These are phyloP conservation scores for Fusarium tuaranense DNA, from an alignment of 2,329 filamentous ascomycete genomes.

Conservation along the genomic window DNA sequence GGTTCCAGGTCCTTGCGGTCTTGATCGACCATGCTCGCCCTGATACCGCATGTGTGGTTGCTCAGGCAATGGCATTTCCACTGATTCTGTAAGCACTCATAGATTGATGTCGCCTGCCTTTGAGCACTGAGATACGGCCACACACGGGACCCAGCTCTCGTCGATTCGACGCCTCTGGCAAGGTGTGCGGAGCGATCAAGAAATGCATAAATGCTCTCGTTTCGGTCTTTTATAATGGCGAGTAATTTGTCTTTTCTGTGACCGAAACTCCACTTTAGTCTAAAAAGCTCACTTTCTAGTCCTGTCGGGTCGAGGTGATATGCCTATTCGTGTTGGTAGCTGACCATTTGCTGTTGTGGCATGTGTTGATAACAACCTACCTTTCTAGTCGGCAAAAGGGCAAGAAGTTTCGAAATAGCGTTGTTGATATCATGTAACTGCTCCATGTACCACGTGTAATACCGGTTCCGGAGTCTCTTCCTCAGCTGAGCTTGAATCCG, in stretches of 20 bases:
- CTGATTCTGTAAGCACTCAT: neutral
- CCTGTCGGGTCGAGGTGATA: neutral
- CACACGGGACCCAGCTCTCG: neutral
- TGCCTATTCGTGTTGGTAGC: neutral
- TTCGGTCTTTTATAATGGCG: neutral
- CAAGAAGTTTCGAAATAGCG: neutral
- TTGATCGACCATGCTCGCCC: neutral
- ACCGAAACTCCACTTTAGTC: neutral
- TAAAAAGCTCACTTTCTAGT: neutral
- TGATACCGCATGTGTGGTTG: neutral
- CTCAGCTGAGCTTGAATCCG: conserved; percentile 1
- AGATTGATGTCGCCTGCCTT: neutral
- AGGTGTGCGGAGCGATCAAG: neutral
- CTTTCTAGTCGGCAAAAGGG: neutral
- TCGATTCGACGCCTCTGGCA: neutral
- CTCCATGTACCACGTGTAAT: conserved; percentile 5
- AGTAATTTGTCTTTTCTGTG: neutral
- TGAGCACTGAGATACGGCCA: neutral
- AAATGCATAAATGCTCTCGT: neutral
- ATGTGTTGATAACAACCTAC: neutral
- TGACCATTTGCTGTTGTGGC: neutral
- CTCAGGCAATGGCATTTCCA: neutral
- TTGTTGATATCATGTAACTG: conserved; percentile 1
- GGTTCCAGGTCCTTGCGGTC: neutral
- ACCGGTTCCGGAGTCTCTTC: neutral